phyloP scores from a whole-genome alignment of 2,329 filamentous ascomycete genomes.

The Volutella citrinella region DNA sequence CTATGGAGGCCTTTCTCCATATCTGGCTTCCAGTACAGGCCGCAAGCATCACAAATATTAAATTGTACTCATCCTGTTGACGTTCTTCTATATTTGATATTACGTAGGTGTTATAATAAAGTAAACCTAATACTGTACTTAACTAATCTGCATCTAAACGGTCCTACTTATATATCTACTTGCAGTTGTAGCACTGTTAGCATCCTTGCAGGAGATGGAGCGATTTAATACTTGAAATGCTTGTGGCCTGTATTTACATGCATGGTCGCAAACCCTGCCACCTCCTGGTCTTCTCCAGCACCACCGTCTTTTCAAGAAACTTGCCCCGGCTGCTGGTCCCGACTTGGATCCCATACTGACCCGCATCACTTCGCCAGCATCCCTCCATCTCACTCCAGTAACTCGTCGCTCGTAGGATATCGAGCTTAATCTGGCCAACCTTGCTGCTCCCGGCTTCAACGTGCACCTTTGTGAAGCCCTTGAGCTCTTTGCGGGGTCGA shows the following conservation, averaged over 20 bases:
- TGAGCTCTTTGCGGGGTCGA: constrained; percentile 40
- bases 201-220: no score
- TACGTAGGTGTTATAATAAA: no score
- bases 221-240: no score
- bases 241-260: no score
- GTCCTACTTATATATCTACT: no score
- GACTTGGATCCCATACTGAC: constrained; percentile 35
- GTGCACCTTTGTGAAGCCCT: constrained; percentile 41
- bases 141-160: no score
- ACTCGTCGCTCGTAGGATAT: constrained; percentile 19
- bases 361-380: constrained; percentile 36
- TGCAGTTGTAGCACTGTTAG: background rate
- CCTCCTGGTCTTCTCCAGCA: constrained; percentile 10
- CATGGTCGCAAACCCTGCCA: constrained; percentile 13
- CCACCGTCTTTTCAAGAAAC: constrained; percentile 15
- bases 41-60: no score
- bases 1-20: no score
- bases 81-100: no score
- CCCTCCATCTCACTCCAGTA: constrained; percentile 39
- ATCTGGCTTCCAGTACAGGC: no score
- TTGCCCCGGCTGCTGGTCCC: constrained; percentile 28
- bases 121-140: no score
- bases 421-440: constrained; percentile 27
- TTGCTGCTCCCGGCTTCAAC: constrained; percentile 34
- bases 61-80: no score